These are phyloP conservation scores for Allantophomopsis cytisporea DNA, from an alignment of 2,329 filamentous ascomycete species.

Conservation along the genomic window DNA sequence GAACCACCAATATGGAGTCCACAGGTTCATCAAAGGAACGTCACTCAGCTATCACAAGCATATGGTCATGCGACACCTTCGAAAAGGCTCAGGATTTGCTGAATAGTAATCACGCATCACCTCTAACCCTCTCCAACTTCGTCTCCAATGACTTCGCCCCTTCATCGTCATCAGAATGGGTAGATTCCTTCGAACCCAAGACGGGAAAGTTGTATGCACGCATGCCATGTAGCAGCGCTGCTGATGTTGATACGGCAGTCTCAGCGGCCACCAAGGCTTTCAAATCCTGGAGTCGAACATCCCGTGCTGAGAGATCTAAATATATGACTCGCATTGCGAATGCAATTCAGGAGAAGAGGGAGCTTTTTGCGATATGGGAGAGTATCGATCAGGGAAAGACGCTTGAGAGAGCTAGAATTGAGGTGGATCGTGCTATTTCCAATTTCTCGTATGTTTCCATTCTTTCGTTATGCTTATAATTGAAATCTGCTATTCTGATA, in stretches of 20 bases:
- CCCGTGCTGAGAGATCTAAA: conserved; percentile 20
- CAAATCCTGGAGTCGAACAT: conserved; percentile 14
- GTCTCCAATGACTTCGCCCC: conserved; percentile 5
- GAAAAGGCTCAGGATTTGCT: conserved; percentile 15
- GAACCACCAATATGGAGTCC: not conserved
- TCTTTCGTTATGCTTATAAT: not conserved
- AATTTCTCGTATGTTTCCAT: conserved; percentile 17
- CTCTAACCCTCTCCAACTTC: conserved; percentile 10
- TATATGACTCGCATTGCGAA: conserved; percentile 27
- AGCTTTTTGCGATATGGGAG: conserved; percentile 21
- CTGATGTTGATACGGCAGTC: conserved; percentile 5
- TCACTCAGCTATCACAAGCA: conserved; percentile 4
- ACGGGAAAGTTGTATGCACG: conserved; percentile 23
- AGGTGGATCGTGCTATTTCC: conserved; percentile 19
- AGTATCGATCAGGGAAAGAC: conserved; percentile 22
- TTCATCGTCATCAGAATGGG: conserved; percentile 4
- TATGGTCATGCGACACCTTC: conserved; percentile 15
- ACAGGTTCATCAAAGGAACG: conserved; percentile 4
- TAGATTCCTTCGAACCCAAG: conserved; percentile 18
- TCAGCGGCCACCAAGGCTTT: conserved; percentile 2
- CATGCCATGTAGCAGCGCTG: conserved; percentile 23
- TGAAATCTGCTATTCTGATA: too few relatives aligned
- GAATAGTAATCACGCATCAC: not conserved
- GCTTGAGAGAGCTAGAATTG: conserved; percentile 17
- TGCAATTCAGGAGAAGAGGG: conserved; percentile 21